Base-by-base conservation (phyloP, 805 yeast genomes). In the Wickerhamomyces kurtzmanii region DNA sequence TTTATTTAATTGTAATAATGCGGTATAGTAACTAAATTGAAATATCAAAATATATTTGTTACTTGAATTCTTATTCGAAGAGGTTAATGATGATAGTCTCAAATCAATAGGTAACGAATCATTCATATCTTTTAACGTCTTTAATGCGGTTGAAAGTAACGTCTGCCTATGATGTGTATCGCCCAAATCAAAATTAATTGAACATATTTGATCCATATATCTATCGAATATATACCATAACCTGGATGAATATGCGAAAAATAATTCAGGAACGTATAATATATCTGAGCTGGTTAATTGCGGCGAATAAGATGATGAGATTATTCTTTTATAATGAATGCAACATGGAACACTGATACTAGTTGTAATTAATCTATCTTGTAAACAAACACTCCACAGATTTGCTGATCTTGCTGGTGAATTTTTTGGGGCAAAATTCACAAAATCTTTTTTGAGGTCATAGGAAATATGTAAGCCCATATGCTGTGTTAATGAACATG, bases 381-480 rank as follows among this genome's bases (percentile, higher is more conserved):
- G 55, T 6, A 42, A 23, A 24, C 57, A 51, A 3, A 53, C 34
- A 1, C 53, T 40, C 58, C 58, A 53, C 3, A 53, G 28, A 2
- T 42, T 33, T 3, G 55, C 43, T 1, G 53, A 43, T 18, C 40
- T 40, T 15, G 38, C 33, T 2, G 53, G 53, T 3, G 55, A 35
- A 17, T 28, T 18, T 16, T n/a, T n/a, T n/a, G n/a, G n/a, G n/a
- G n/a, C n/a, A n/a, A n/a, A n/a, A n/a, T n/a, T n/a, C n/a, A n/a
- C n/a, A n/a, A n/a, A n/a, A n/a, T n/a, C n/a, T n/a, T n/a, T n/a
- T n/a, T n/a, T n/a, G n/a, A n/a, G n/a, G n/a, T n/a, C n/a, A n/a
- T n/a, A n/a, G n/a, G n/a, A n/a, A n/a, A 53, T 51, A 27, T 53
- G 58, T 15, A 42, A 33, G 3, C 58, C 57, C 47, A 53, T 42